These are phyloP conservation scores for Scheffersomyces illinoinensis DNA, from an alignment of 1,139 yeast species.

Conservation along the genomic window DNA sequence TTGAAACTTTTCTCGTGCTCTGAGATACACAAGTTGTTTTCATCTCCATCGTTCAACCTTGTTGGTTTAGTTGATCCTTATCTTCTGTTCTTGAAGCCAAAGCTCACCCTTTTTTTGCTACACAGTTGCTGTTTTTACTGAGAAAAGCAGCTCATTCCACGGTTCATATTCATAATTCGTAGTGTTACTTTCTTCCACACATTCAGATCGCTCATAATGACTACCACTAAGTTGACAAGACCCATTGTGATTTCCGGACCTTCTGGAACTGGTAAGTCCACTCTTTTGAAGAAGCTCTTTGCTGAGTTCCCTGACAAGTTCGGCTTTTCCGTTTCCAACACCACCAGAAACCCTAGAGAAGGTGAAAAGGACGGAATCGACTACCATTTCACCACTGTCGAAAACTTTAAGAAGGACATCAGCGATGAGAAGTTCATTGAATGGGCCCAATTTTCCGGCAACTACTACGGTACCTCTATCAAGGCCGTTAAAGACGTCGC, in stretches of 20 bases:
- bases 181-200: not conserved
- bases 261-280: constrained; percentile 95
- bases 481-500: constrained; percentile 80
- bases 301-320: constrained; percentile 86
- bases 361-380: constrained; percentile 91
- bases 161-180: not conserved
- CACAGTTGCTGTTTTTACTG: not conserved
- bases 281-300: constrained; percentile 83
- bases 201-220: not conserved
- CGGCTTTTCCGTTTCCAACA: constrained; percentile 93
- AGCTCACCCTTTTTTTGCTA: not conserved
- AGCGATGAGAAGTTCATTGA: constrained; percentile 80
- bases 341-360: constrained; percentile 87
- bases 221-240: constrained; percentile 36
- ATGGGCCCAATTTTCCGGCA: constrained; percentile 98
- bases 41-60: not conserved
- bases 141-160: not conserved
- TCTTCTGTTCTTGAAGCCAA: not conserved
- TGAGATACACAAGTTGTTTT: not conserved
- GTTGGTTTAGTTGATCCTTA: not conserved
- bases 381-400: constrained; percentile 82
- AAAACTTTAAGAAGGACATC: constrained; percentile 74
- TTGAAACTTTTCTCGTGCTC: not conserved
- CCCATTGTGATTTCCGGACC: constrained; percentile 98
- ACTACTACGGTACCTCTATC: constrained; percentile 92